These are phyloP conservation scores for Trichoderma sp. DNA, from an alignment of 2,329 filamentous ascomycete genomes.

Conservation along the genomic window DNA sequence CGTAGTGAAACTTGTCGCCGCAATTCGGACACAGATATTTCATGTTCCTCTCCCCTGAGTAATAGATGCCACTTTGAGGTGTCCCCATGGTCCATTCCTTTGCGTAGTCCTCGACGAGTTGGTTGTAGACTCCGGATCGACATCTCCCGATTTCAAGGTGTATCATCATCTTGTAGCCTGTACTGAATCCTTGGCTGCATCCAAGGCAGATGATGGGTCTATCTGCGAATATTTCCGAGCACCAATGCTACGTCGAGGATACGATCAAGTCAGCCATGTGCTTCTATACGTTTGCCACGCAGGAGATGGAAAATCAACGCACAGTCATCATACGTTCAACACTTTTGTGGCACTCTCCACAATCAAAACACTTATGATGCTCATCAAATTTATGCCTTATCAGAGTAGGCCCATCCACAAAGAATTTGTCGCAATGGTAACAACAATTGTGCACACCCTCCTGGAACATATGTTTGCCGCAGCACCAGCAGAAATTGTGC, in stretches of 20 bases:
- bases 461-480: neutral
- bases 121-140: neutral
- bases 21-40: neutral
- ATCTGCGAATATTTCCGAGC: neutral
- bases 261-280: neutral
- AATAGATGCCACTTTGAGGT: neutral
- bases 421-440: neutral
- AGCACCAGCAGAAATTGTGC: neutral
- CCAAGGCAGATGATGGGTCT: neutral
- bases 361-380: neutral
- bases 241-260: neutral
- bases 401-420: rapidly evolving
- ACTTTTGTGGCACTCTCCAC: neutral
- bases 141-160: neutral
- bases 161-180: neutral
- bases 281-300: neutral
- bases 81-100: neutral
- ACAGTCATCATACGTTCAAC: neutral
- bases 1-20: neutral
- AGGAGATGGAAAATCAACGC: neutral
- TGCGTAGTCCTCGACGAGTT: neutral
- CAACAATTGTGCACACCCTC: neutral
- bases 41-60: rapidly evolving
- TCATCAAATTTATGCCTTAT: neutral
- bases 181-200: neutral